These are phyloP conservation scores for Fabrea salina DNA, from an alignment of 169 alveolate genomes.

Conservation along the genomic window DNA sequence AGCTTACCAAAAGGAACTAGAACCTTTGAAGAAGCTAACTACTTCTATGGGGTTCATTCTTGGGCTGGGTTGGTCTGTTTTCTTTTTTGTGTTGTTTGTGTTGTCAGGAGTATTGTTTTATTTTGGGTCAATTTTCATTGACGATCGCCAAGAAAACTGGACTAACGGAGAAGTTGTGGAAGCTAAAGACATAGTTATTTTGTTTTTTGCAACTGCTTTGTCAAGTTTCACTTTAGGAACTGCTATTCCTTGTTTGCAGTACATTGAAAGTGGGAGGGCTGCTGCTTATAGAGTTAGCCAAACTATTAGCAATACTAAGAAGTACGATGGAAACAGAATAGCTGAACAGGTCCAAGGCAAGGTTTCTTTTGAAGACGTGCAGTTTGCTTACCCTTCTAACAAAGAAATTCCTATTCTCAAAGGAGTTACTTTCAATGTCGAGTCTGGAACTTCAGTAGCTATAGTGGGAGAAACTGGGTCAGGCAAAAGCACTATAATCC, in stretches of 20 bases:
- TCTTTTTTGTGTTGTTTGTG: neutral
- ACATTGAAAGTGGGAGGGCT: neutral
- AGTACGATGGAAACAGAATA: neutral
- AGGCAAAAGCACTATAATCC: constrained; percentile 92
- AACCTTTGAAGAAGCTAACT: neutral
- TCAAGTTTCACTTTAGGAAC: neutral
- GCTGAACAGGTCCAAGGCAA: neutral
- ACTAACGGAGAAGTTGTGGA: neutral
- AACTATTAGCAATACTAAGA: neutral
- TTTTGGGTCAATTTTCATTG: neutral
- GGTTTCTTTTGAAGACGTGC: neutral
- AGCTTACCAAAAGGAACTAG: neutral
- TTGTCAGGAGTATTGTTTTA: constrained; percentile 8
- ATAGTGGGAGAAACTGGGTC: constrained; percentile 39
- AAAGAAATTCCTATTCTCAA: constrained; percentile 40
- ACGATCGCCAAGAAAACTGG: constrained; percentile 9
- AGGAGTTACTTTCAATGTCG: constrained; percentile 18
- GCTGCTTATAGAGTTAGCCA: neutral
- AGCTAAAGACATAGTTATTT: neutral
- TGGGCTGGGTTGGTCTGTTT: constrained; percentile 27
- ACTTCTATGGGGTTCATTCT: neutral
- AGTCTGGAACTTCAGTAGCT: neutral
- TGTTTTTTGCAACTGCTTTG: constrained; percentile 1
- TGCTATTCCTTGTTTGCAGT: neutral
- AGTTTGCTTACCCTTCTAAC: constrained; percentile 37